phyloP scores from a whole-genome alignment of 306 rosid species.

The Crataegus laevigata region DNA sequence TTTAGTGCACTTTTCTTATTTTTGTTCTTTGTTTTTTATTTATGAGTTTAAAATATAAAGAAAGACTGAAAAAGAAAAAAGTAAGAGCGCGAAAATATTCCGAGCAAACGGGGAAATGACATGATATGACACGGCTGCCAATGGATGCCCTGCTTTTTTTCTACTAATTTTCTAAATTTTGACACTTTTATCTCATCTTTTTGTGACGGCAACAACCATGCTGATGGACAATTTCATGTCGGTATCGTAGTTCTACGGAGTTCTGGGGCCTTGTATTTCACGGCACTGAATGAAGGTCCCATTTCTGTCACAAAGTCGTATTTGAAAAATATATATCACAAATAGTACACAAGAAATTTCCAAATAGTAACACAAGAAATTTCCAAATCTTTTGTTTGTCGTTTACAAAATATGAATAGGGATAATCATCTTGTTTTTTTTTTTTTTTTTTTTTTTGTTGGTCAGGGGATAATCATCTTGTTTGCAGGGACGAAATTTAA shows the following conservation, averaged over 20 bases:
- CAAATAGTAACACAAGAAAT: background rate
- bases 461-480: too few species aligned
- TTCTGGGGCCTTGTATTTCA: background rate
- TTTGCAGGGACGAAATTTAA: background rate
- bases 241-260: background rate
- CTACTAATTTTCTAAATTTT: background rate
- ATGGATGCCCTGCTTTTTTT: background rate
- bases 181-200: background rate
- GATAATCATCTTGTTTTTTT: too few species aligned
- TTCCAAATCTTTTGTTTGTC: background rate
- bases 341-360: background rate
- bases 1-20: too few species aligned
- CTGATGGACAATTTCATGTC: background rate
- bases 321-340: background rate
- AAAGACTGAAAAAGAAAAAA: too few species aligned
- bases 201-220: background rate
- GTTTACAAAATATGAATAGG: too few species aligned
- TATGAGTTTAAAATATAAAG: too few species aligned
- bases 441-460: too few species aligned
- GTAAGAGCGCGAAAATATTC: too few species aligned
- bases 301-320: background rate
- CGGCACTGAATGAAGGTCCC: background rate
- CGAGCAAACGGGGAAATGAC: background rate
- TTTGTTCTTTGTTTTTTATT: too few species aligned
- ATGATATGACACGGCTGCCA: background rate